Base-by-base conservation (phyloP, 495 filamentous ascomycete genomes). In the Aspergillus bertholletiae region DNA sequence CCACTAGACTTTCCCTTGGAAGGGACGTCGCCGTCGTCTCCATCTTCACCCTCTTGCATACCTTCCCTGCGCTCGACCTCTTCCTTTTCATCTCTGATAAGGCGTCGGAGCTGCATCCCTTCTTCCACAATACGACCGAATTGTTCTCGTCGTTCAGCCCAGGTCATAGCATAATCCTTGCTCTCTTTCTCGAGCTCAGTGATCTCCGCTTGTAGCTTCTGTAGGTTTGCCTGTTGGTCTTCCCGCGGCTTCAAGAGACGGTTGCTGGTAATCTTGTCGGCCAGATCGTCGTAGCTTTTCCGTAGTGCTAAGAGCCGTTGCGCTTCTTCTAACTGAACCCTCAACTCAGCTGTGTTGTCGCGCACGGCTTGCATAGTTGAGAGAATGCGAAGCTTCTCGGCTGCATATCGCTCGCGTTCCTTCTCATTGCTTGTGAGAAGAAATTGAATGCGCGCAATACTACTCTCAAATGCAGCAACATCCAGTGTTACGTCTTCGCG, bases 51-150 rank as follows among this genome's bases (percentile, higher is more conserved):
- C 47, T 82, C 82, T 51, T 84, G 81, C 83, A 94, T 96, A 26
- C 93, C 93, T 66, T 96, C 82, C 52, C 80, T 76, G 40, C 83
- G 68, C 64, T 86, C 84, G 8, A 77, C 77, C 72, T 96, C 94
- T 67, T 97, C 94, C 70, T 97, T 97, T 76, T 97, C 92, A 69
- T 97, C 92, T 39, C 90, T 83, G 59, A 98, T 97, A 61, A 96
- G 73, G 28, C 86, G 81, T 46, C 92, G 79, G 60, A 97, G 79
- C 56, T 89, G 80, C 84, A 88, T 88, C 5, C 91, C 88, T 75
- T 97, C 92, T 35, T 92, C 90, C 54, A 96, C 88, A 64, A 98
- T 94, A 58, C 84, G 78, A 12, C 86, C 88, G 70, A 97, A 98
- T 71, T 96, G 91, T 62, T 88, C 87, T 37, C 91, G 72, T 30